A percentile compares a stretch with the other conserved stretches of the same genome.
phyloP scores from a whole-genome alignment of 768 basidiomycete genomes.

The Clitopilus passeckerianus region DNA sequence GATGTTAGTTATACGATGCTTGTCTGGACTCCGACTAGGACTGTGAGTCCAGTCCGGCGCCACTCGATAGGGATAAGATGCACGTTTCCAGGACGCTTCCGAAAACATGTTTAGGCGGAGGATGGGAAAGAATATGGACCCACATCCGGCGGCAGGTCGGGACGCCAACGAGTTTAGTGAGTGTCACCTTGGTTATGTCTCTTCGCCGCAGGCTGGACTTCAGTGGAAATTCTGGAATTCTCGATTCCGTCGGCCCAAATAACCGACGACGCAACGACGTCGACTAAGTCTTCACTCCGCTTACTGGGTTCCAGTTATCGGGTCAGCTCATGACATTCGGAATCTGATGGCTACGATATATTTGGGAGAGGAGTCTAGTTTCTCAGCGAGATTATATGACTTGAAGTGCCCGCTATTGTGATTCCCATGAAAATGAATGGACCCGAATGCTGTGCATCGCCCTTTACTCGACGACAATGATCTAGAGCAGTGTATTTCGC shows the following conservation, averaged over 20 bases:
- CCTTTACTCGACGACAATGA: no score
- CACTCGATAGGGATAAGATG: background rate
- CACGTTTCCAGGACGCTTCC: background rate
- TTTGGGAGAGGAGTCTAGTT: no score
- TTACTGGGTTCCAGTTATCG: no score
- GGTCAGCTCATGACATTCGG: no score
- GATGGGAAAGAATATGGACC: background rate
- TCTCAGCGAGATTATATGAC: no score
- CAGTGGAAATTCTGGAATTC: background rate
- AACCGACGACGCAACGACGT: background rate
- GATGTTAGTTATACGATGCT: background rate
- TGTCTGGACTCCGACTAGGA: background rate
- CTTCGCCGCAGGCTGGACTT: background rate
- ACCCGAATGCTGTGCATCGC: no score
- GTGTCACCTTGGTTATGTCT: background rate
- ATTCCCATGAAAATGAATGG: no score
- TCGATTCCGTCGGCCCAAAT: background rate
- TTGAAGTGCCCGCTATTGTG: no score
- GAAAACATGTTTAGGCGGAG: background rate
- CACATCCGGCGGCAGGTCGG: background rate
- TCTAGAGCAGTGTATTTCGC: no score
- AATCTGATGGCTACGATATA: no score
- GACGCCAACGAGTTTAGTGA: background rate
- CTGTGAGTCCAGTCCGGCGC: background rate
- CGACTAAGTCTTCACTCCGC: no score